Evolutionary conservation across 164 flowering plant genomes (phyloP), one percentile per base, ranked within the genome.

Genomic region (Annona squamosa): DNA sequence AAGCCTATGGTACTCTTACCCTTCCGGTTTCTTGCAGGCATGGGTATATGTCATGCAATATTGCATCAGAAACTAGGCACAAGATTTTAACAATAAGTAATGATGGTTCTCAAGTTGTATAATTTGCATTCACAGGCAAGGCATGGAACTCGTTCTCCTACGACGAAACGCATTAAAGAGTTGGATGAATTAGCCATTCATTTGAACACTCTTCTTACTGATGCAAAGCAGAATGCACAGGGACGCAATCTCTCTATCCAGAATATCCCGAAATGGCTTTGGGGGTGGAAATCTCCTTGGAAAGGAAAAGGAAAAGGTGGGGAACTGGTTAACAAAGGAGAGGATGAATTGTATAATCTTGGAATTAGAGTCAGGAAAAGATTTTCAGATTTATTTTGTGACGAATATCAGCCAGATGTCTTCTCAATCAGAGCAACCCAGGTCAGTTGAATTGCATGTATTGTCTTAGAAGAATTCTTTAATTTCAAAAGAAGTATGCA

Each of bases 61-160:
- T 52, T 6, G 13, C 59, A 52, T 52, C 59, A 52, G 59, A 52
- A 52, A 16, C 59, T 52, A 52, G 59, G 9, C 6, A 16, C 13
- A 16, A 52, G 59, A 52, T 52, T 52, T 10, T 7, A 52, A 4
- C 13, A 16, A 52, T 26, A 26, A 26, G 37, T 52, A 52, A 7
- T 52, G 9, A 2, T 52, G 13, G 59, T 52, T 7, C 59, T 52
- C 9, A 7, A 52, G 59, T 10, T 52, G 59, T 7, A 52, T 16
- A 52, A 52, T 73, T 73, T 42, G 68, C 0, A 4, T 75, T 65
- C 17, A 16, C 77, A 93, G 99, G 94, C 98, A 70, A 88, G 98
- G 83, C 98, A 93, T 83, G 99, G 98, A 71, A 93, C 98, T 26
- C 93, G 99, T 70, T 78, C 97, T 59, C 99, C 99, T 46, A 93